Evolutionary conservation across 768 basidiomycete genomes (phyloP).

Genomic region (Suillus sp.): DNA sequence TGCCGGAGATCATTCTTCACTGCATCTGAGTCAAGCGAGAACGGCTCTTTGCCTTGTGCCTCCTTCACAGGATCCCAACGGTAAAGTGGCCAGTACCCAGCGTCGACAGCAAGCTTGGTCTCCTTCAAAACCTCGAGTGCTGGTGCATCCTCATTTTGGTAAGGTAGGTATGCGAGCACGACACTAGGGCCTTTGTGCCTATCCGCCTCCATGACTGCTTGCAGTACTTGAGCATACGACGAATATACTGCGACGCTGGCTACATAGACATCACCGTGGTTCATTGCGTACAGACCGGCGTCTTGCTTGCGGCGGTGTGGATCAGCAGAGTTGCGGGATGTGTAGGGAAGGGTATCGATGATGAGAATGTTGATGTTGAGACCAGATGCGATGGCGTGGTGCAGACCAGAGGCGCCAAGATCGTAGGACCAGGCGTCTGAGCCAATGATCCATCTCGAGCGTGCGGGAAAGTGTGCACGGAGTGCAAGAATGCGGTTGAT

Average conservation of each 20-base stretch:
- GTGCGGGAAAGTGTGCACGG: slow-evolving; percentile 61
- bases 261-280: slow-evolving; percentile 95
- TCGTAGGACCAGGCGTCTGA: slow-evolving; percentile 99
- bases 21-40: slow-evolving; percentile 89
- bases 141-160: slow-evolving; percentile 69
- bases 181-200: slow-evolving; percentile 87
- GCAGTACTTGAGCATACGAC: slow-evolving; percentile 92
- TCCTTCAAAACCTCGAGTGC: slow-evolving; percentile 94
- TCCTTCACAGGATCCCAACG: slow-evolving; percentile 95
- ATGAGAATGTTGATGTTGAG: slow-evolving; percentile 95
- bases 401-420: slow-evolving; percentile 91
- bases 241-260: slow-evolving; percentile 95
- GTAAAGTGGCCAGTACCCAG: slow-evolving; percentile 98
- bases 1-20: slow-evolving; percentile 91
- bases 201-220: slow-evolving; percentile 90
- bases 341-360: slow-evolving; percentile 90
- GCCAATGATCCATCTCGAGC: slow-evolving; percentile 95
- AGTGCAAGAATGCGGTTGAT: slow-evolving; percentile 61
- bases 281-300: slow-evolving; percentile 97
- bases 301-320: slow-evolving; percentile 89
- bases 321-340: slow-evolving; percentile 67
- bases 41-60: slow-evolving; percentile 73
- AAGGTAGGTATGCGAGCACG: slow-evolving; percentile 93
- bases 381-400: slow-evolving; percentile 90
- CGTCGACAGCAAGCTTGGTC: slow-evolving; percentile 94